Evolutionary conservation across 2,329 filamentous ascomycete species (phyloP).

Genomic region (Exophiala mesophila): DNA sequence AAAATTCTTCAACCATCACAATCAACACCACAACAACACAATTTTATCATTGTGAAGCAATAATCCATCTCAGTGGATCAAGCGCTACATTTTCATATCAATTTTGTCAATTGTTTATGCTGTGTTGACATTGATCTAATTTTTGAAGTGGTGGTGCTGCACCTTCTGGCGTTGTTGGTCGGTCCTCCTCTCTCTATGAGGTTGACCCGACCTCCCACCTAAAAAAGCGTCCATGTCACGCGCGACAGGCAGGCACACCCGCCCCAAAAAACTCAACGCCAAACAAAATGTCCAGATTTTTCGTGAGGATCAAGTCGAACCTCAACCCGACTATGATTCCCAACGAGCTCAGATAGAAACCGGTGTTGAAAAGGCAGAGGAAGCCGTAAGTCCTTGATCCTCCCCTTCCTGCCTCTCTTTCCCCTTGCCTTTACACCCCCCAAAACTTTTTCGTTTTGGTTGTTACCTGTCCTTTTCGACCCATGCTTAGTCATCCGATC

Average conservation of each 20-base stretch:
- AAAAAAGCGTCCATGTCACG: constrained; percentile 22
- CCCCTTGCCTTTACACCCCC: constrained; percentile 2
- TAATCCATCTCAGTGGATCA: constrained; percentile 50
- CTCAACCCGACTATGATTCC: constrained; percentile 75
- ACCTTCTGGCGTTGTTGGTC: constrained; percentile 4
- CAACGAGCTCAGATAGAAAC: constrained; percentile 85
- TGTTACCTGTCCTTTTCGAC: constrained; percentile 16
- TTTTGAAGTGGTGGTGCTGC: constrained; percentile 4
- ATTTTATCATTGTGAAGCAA: constrained; percentile 54
- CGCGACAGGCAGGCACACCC: constrained; percentile 39
- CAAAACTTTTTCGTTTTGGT: constrained; percentile 8
- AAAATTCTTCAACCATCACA: constrained; percentile 40
- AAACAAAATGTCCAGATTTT: constrained; percentile 85
- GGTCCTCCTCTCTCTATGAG: constrained; percentile 10
- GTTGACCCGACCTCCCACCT: constrained; percentile 8
- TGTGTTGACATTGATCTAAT: constrained; percentile 3
- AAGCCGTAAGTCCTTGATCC: constrained; percentile 69
- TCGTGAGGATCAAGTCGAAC: constrained; percentile 84
- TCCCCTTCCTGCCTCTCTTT: constrained; percentile 1
- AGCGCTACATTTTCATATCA: constrained; percentile 58
- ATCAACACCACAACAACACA: constrained; percentile 43
- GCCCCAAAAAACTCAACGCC: constrained; percentile 71
- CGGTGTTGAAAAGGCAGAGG: constrained; percentile 93
- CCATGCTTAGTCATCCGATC: constrained; percentile 16
- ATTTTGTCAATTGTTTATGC: constrained; percentile 51